Conservation (phyloP, 371 early-diverging fungal genomes). For the Phascolomyces articulosus region DNA sequence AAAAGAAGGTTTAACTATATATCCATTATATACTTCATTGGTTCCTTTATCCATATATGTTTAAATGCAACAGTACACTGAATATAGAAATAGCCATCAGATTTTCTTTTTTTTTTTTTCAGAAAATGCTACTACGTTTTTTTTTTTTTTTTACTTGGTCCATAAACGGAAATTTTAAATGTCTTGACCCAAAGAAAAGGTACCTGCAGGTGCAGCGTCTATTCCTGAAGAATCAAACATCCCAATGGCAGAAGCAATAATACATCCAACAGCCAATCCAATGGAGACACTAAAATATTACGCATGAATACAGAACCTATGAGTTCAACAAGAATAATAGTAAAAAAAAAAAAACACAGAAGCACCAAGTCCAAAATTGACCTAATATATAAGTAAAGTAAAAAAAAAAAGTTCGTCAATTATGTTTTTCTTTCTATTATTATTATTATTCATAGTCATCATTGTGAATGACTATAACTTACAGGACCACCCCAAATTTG, state of each 20-base stretch:
- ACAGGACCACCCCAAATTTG: slow-evolving; percentile 50
- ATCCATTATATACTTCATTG: too few relatives aligned
- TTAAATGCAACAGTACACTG: too few relatives aligned
- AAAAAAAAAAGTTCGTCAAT: too few relatives aligned
- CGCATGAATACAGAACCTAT: slow-evolving; percentile 61
- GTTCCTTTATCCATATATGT: too few relatives aligned
- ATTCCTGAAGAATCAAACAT: slow-evolving; percentile 52
- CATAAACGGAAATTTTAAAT: slow-evolving; percentile 52
- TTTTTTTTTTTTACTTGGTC: slow-evolving; percentile 50
- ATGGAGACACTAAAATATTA: slow-evolving; percentile 58
- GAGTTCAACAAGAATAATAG: slow-evolving; percentile 56
- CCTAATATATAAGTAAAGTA: too few relatives aligned
- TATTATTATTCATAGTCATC: too few relatives aligned
- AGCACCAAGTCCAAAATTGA: slow-evolving; percentile 54
- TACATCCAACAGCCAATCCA: slow-evolving; percentile 55
- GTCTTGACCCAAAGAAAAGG: slow-evolving; percentile 62
- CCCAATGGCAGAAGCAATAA: slow-evolving; percentile 55
- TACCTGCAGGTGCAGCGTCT: slow-evolving; percentile 46
- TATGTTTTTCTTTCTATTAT: too few relatives aligned
- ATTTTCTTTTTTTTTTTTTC: too few relatives aligned
- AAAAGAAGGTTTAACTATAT: too few relatives aligned
- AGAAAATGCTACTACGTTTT: too few relatives aligned
- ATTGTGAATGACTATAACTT: too few relatives aligned
- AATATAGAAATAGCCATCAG: too few relatives aligned
- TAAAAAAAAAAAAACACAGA: slow-evolving; percentile 54